phyloP scores from a whole-genome alignment of 2,329 filamentous ascomycete species.

The Phoma sp. region DNA sequence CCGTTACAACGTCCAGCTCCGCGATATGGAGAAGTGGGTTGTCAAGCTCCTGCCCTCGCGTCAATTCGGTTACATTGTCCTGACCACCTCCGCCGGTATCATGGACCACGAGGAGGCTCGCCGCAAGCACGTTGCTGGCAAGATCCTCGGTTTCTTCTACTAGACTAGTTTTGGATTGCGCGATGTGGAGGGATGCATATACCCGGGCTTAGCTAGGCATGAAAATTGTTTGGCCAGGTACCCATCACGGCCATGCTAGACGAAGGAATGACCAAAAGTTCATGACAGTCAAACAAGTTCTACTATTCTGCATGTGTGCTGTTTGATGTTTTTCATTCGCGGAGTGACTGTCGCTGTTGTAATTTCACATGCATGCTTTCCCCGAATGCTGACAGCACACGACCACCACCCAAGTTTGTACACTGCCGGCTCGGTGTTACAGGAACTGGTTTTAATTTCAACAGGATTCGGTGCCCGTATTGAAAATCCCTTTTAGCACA shows the following conservation, averaged over 20 bases:
- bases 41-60: constrained; percentile 97
- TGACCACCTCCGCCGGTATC: constrained; percentile 98
- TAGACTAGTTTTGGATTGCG: constrained; percentile 56
- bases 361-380: neutral
- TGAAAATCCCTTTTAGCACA: neutral
- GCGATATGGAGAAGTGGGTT: constrained; percentile 99
- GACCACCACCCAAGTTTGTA: neutral
- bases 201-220: constrained; percentile 35
- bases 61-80: constrained; percentile 99
- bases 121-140: constrained; percentile 98
- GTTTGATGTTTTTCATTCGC: neutral
- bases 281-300: constrained; percentile 12
- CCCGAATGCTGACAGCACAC: neutral
- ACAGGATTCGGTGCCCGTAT: neutral
- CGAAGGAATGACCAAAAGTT: constrained; percentile 43
- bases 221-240: constrained; percentile 32
- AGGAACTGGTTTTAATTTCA: neutral
- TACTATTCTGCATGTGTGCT: neutral
- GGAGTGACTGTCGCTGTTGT: neutral
- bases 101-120: constrained; percentile 99
- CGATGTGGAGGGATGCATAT: constrained; percentile 38
- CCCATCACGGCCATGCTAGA: constrained; percentile 38
- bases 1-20: constrained; percentile 98
- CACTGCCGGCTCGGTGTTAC: neutral
- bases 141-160: constrained; percentile 99